These are phyloP conservation scores for Tolypocladium capitatum DNA, from an alignment of 2,329 filamentous ascomycete genomes.

Conservation along the genomic window DNA sequence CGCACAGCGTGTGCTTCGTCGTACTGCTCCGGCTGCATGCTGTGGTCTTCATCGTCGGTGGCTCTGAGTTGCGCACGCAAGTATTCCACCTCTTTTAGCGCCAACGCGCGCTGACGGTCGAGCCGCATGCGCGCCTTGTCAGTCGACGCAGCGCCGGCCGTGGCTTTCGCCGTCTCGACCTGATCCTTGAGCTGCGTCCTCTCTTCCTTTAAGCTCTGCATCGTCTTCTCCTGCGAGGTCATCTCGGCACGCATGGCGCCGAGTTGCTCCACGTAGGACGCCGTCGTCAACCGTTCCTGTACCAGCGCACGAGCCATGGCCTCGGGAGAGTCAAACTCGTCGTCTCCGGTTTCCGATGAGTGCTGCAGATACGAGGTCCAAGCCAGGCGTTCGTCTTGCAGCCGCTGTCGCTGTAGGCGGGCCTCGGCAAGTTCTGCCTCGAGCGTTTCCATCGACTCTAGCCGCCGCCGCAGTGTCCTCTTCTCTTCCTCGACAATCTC, in stretches of 20 bases:
- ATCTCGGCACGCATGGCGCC: conserved; percentile 70
- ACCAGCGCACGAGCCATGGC: conserved; percentile 74
- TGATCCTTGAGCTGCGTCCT: conserved; percentile 51
- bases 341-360: conserved; percentile 44
- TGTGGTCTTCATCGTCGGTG: conserved; percentile 76
- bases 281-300: conserved; percentile 66
- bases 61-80: conserved; percentile 83
- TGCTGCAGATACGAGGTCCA: conserved; percentile 79
- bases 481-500: conserved; percentile 96
- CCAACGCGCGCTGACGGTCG: conserved; percentile 74
- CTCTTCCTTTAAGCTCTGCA: conserved; percentile 59
- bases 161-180: conserved; percentile 53
- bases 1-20: conserved; percentile 64
- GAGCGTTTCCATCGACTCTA: conserved; percentile 61
- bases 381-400: conserved; percentile 76
- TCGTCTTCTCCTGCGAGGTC: conserved; percentile 60
- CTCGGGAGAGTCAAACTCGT: conserved; percentile 79
- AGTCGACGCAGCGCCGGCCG: conserved; percentile 30
- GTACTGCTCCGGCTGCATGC: conserved; percentile 67
- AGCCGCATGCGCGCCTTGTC: conserved; percentile 63
- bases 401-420: conserved; percentile 66
- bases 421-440: conserved; percentile 68
- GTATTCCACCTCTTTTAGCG: conserved; percentile 87
- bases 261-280: conserved; percentile 66
- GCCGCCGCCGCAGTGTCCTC: conserved; percentile 60